Percentiles rank a stretch among this genome's conserved stretches.
Conservation (phyloP, 257 asterid species). For the Nicotiana sylvestris region DNA sequence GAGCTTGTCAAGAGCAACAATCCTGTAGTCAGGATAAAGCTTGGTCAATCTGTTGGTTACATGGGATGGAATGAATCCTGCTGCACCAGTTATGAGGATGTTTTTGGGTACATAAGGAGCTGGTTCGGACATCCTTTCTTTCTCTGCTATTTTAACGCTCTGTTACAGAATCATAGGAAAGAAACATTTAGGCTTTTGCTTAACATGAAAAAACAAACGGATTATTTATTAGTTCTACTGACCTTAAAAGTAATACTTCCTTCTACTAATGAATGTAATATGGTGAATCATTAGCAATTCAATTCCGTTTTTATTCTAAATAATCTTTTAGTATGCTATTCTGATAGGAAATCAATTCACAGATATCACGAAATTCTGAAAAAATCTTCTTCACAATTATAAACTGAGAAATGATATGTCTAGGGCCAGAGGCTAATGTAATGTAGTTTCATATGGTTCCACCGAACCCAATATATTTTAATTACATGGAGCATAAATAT, state of each 20-base stretch:
- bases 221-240: too few relatives aligned
- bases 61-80: conserved; percentile 11
- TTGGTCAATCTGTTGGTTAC: conserved; percentile 2
- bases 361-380: neutral
- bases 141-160: neutral
- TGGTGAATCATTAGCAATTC: neutral
- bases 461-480: too few relatives aligned
- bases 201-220: neutral
- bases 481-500: too few relatives aligned
- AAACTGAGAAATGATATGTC: neutral
- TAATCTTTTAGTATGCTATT: neutral
- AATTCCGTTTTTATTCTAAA: neutral
- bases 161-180: neutral
- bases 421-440: too few relatives aligned
- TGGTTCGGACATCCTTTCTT: conserved; percentile 12
- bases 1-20: conserved; percentile 16
- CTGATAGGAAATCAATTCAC: neutral
- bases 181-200: neutral
- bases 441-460: too few relatives aligned
- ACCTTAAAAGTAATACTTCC: neutral
- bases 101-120: conserved; percentile 11
- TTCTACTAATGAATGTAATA: neutral
- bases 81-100: conserved; percentile 12
- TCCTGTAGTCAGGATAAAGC: conserved; percentile 8
- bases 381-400: neutral